Base-by-base conservation (phyloP, 148 eudicot species). In the Persicaria maculosa region DNA sequence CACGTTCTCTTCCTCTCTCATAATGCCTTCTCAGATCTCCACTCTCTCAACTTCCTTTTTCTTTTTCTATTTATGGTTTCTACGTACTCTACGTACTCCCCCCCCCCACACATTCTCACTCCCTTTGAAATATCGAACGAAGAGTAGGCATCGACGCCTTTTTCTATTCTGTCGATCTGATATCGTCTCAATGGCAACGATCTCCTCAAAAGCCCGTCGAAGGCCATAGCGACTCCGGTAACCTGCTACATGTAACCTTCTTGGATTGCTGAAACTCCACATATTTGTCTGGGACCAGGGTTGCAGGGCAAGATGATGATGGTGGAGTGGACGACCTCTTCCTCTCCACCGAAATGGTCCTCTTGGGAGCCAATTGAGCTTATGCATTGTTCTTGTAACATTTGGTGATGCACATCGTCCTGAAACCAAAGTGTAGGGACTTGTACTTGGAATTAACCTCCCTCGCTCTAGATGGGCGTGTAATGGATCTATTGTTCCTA, bases 391-490 rank as follows among this genome's bases (percentile, higher is more conserved):
- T 81, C 92, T 82, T 5, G 84, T 72, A 77, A 84, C 22, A 15
- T 44, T 80, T 36, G 99, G 99, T 0, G 97, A 92, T 69, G 93
- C 79, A 73, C 83, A 81, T 46, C 97, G 86, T 79, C 89, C 77
- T 4, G 86, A 77, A 1, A 76, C 77, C 40, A 59, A 47, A 89
- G 88, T 36, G 84, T 83, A 6, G 93, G 31, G 98, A 90, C 76
- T 69, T 90, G 74, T 92, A 90, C 83, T 94, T 87, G 9, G 98
- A 90, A 83, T 88, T 90, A 78, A 89, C 89, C 77, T 92, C 93
- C 75, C 88, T 80, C 9, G 84, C 88, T 70, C 83, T 77, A 67
- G 88, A 82, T 80, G 86, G 74, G 16, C 86, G 86, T 43, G 79
- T 61, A 25, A 79, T 68, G 71, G 77, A 75, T 76, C 88, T 93